Conservation (phyloP, 768 basidiomycete species). For the Boletus huronensis region DNA sequence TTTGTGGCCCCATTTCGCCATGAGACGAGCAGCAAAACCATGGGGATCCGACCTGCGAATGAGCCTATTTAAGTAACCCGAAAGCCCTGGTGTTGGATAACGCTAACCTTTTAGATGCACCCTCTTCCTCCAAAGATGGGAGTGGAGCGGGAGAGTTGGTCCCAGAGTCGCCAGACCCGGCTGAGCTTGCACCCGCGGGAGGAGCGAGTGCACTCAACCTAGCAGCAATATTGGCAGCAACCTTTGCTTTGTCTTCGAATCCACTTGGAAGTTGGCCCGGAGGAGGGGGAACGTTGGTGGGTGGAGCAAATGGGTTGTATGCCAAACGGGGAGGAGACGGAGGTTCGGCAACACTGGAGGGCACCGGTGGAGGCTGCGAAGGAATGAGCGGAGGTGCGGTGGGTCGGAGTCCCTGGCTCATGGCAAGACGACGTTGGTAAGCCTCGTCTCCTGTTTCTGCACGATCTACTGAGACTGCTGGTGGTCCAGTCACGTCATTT, state of each 20-base stretch:
- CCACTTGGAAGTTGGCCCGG: slow-evolving; percentile 41
- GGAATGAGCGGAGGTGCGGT: slow-evolving; percentile 29
- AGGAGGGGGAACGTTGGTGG: slow-evolving; percentile 57
- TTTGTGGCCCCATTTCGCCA: slow-evolving; percentile 97
- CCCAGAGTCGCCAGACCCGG: slow-evolving; percentile 26
- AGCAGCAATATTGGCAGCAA: slow-evolving; percentile 82
- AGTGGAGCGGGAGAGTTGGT: slow-evolving; percentile 26
- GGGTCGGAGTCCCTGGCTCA: slow-evolving; percentile 43
- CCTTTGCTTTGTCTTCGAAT: slow-evolving; percentile 67
- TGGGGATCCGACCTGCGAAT: slow-evolving; percentile 54
- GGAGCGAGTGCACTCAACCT: slow-evolving; percentile 57
- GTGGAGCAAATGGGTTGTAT: slow-evolving; percentile 69
- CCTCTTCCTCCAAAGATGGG: slow-evolving; percentile 32
- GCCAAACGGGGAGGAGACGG: slow-evolving; percentile 54
- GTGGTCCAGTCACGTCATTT: slow-evolving; percentile 3
- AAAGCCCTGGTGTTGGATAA: neutral
- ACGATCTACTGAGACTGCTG: slow-evolving; percentile 1
- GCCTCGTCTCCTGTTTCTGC: slow-evolving; percentile 64
- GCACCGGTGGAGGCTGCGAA: slow-evolving; percentile 20
- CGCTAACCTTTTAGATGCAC: slow-evolving; percentile 13
- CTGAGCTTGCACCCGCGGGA: slow-evolving; percentile 17
- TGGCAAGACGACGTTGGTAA: slow-evolving; percentile 57
- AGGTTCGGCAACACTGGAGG: slow-evolving; percentile 18
- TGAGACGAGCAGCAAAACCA: slow-evolving; percentile 78
- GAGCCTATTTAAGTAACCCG: neutral